Percentiles rank a stretch among this genome's conserved stretches.
These are phyloP conservation scores for Suillus decipiens DNA, from an alignment of 768 basidiomycete genomes.

Conservation along the genomic window DNA sequence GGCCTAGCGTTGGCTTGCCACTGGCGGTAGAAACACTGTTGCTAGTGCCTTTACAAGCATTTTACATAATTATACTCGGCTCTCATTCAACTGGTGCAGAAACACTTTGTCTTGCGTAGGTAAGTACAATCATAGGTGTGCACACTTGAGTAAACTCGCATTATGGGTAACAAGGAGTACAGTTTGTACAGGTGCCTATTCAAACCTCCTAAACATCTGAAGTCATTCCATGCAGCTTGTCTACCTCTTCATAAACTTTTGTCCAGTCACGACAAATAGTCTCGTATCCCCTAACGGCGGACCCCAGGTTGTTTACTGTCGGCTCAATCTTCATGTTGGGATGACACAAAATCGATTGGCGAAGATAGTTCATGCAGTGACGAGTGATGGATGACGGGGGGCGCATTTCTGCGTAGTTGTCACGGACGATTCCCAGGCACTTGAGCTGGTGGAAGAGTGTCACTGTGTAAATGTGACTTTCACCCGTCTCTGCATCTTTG, in stretches of 20 bases:
- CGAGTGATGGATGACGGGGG: constrained; percentile 14
- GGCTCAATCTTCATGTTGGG: constrained; percentile 32
- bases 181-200: background rate
- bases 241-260: constrained; percentile 27
- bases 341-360: constrained; percentile 33
- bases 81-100: background rate
- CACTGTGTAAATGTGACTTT: constrained; percentile 33
- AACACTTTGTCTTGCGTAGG: background rate
- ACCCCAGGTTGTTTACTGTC: constrained; percentile 8
- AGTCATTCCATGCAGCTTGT: constrained; percentile 7
- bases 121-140: background rate
- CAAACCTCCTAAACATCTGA: background rate
- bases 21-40: too few relatives aligned
- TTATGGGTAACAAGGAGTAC: too few relatives aligned
- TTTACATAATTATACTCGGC: constrained; percentile 34
- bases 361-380: constrained; percentile 40
- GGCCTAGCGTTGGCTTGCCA: too few relatives aligned
- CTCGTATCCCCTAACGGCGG: constrained; percentile 20
- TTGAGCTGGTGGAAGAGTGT: constrained; percentile 43
- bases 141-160: background rate
- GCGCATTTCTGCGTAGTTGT: constrained; percentile 17
- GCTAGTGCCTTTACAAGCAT: too few relatives aligned
- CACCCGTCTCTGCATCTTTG: constrained; percentile 9
- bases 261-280: constrained; percentile 32
- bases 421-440: constrained; percentile 39